Conservation (phyloP, 306 rosid genomes). For the Coriaria nepalensis region DNA sequence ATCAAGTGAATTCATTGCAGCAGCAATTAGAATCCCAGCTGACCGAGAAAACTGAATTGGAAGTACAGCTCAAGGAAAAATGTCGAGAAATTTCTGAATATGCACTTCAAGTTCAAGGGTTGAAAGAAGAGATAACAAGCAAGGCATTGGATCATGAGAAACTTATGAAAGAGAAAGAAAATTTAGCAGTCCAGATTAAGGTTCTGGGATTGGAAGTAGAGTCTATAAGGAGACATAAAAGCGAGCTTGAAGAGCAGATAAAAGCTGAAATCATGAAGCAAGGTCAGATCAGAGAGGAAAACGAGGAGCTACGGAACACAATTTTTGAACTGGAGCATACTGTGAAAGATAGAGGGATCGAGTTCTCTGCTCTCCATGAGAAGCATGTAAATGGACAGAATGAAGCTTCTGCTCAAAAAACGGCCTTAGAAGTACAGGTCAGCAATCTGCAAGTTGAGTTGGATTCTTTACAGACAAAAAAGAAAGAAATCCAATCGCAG, state of each 20-base stretch:
- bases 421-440: slow-evolving; percentile 32
- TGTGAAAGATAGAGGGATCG: slow-evolving; percentile 33
- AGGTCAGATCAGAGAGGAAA: slow-evolving; percentile 29
- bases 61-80: slow-evolving; percentile 37
- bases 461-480: slow-evolving; percentile 37
- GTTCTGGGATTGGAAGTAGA: slow-evolving; percentile 38
- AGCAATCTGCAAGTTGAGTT: slow-evolving; percentile 41
- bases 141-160: slow-evolving; percentile 36
- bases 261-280: slow-evolving; percentile 21
- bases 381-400: slow-evolving; percentile 29
- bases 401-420: slow-evolving; percentile 39
- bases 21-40: slow-evolving; percentile 42
- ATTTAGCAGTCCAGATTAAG: slow-evolving; percentile 23
- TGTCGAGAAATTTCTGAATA: slow-evolving; percentile 31
- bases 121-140: slow-evolving; percentile 44
- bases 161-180: slow-evolving; percentile 37
- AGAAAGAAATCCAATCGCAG: slow-evolving; percentile 39
- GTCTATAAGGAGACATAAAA: slow-evolving; percentile 23
- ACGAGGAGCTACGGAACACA: slow-evolving; percentile 18
- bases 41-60: slow-evolving; percentile 38
- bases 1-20: slow-evolving; percentile 42
- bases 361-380: slow-evolving; percentile 36
- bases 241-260: slow-evolving; percentile 37
- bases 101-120: slow-evolving; percentile 37
- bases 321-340: slow-evolving; percentile 21